Conservation (phyloP, 805 yeast genomes). For the Pichia californica region DNA sequence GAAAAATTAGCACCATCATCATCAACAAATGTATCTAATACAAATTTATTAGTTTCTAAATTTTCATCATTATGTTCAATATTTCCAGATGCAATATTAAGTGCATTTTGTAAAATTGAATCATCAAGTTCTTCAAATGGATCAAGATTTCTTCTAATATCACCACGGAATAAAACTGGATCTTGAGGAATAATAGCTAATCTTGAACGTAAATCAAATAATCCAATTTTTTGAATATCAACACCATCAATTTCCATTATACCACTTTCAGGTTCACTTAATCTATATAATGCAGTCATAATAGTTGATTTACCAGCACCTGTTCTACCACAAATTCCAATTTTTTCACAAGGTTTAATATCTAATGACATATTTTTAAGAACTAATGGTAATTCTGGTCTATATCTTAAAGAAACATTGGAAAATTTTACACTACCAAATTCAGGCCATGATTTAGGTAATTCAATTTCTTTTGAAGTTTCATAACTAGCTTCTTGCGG, state of each 20-base stretch:
- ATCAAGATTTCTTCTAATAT: slow-evolving; percentile 69
- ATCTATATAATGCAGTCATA: slow-evolving; percentile 56
- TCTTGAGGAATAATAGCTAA: slow-evolving; percentile 85
- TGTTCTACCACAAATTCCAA: slow-evolving; percentile 86
- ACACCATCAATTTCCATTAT: slow-evolving; percentile 67
- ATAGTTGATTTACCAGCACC: slow-evolving; percentile 80
- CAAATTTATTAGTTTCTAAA: slow-evolving; percentile 24
- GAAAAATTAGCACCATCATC: slow-evolving; percentile 72
- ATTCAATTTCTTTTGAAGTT: slow-evolving; percentile 16
- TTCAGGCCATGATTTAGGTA: slow-evolving; percentile 40
- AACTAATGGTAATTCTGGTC: slow-evolving; percentile 57
- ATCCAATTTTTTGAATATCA: slow-evolving; percentile 58
- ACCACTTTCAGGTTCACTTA: slow-evolving; percentile 46
- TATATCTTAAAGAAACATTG: slow-evolving; percentile 46
- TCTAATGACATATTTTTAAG: slow-evolving; percentile 39
- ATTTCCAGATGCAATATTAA: slow-evolving; percentile 38
- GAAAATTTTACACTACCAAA: slow-evolving; percentile 42
- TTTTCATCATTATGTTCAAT: slow-evolving; percentile 27
- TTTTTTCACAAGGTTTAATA: slow-evolving; percentile 54
- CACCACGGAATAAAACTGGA: slow-evolving; percentile 77
- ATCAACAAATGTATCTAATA: slow-evolving; percentile 40
- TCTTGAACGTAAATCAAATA: slow-evolving; percentile 61
- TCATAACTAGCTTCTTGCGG: slow-evolving; percentile 60
- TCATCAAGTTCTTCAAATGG: slow-evolving; percentile 61
- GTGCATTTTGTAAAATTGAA: slow-evolving; percentile 59